Percentiles rank a stretch among this genome's conserved stretches.
phyloP scores from a whole-genome alignment of 441 rosid species.

The Erysimum pusillum region DNA sequence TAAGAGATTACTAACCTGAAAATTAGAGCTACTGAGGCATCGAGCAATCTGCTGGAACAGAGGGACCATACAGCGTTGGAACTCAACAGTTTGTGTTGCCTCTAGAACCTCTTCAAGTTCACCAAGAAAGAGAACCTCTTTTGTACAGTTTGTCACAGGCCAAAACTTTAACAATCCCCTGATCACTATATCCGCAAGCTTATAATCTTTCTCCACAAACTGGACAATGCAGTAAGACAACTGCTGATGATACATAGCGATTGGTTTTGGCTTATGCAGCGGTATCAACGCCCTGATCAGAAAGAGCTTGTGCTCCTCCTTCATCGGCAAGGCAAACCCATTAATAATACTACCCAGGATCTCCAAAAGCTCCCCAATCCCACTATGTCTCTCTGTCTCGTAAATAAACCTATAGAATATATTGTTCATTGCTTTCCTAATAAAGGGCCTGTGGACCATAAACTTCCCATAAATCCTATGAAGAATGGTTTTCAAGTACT shows the following conservation, averaged over 20 bases:
- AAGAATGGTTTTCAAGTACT: conserved; percentile 85
- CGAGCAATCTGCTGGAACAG: conserved; percentile 90
- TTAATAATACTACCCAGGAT: conserved; percentile 92
- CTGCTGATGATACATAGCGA: conserved; percentile 84
- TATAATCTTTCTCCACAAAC: conserved; percentile 91
- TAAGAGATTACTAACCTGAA: conserved; percentile 67
- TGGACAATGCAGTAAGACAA: conserved; percentile 86
- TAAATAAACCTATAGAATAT: conserved; percentile 86
- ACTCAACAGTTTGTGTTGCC: conserved; percentile 88
- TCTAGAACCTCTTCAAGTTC: conserved; percentile 98
- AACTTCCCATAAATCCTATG: conserved; percentile 88
- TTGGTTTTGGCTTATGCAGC: conserved; percentile 85
- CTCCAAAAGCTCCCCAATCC: conserved; percentile 92
- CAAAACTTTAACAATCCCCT: conserved; percentile 91
- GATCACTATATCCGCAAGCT: conserved; percentile 88
- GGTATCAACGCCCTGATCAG: conserved; percentile 91
- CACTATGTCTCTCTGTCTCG: conserved; percentile 89
- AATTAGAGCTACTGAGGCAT: conserved; percentile 90
- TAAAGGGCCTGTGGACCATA: conserved; percentile 87
- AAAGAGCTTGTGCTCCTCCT: conserved; percentile 93
- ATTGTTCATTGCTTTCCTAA: conserved; percentile 83
- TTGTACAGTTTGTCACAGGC: conserved; percentile 89
- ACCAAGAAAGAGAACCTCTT: conserved; percentile 91
- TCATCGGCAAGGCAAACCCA: conserved; percentile 98
- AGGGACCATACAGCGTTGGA: conserved; percentile 88